These are phyloP conservation scores for Cytospora piceae DNA, from an alignment of 2,329 filamentous ascomycete species.

Conservation along the genomic window DNA sequence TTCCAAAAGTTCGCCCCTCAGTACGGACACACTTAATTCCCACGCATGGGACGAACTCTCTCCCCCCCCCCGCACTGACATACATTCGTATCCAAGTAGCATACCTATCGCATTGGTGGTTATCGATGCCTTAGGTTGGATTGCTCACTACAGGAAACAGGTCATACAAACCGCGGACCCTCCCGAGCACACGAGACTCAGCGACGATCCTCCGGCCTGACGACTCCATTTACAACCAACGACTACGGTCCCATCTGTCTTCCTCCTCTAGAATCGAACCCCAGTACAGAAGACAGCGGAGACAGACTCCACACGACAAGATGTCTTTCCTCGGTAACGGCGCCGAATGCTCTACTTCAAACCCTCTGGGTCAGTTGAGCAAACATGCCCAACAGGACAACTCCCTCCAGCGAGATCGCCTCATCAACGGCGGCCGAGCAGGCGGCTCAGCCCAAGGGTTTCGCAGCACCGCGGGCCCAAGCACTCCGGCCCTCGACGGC, in stretches of 20 bases:
- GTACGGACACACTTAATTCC: not conserved
- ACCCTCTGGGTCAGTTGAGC: conserved; percentile 95
- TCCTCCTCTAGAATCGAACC: not conserved
- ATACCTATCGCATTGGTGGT: not conserved
- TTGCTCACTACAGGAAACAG: not conserved
- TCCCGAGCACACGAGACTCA: not conserved
- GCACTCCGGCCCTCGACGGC: conserved; percentile 24
- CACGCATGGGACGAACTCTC: not conserved
- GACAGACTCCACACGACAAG: conserved; percentile 33
- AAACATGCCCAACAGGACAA: conserved; percentile 98
- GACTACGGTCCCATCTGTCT: not conserved
- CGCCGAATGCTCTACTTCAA: conserved; percentile 95
- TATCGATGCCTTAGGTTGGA: not conserved
- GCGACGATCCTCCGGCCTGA: not conserved
- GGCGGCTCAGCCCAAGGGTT: conserved; percentile 24
- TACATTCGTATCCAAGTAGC: not conserved
- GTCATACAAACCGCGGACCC: conserved; percentile 12
- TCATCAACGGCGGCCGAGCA: conserved; percentile 76
- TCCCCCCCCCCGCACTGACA: not conserved
- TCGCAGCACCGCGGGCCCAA: conserved; percentile 25
- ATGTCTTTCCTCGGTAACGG: conserved; percentile 94
- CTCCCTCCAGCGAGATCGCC: conserved; percentile 86
- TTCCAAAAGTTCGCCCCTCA: conserved; percentile 19
- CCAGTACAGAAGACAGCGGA: not conserved
- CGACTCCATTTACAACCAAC: not conserved